Base-by-base conservation (phyloP, 192 early-diverging fungal genomes). In the Rhizophagus clarus region DNA sequence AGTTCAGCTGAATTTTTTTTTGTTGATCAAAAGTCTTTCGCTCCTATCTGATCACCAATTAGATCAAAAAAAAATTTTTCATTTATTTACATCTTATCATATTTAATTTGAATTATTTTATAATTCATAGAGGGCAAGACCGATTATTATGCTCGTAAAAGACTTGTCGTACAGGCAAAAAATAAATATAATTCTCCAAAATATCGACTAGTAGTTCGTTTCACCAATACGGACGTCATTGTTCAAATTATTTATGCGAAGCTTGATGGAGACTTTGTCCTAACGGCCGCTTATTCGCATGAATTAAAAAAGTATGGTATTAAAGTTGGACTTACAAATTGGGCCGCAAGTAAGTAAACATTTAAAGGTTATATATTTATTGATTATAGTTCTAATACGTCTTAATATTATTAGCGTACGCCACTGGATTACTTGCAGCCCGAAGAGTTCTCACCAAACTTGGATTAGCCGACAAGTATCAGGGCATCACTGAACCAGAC, bases 161-260 rank as follows among this genome's bases (percentile, higher is more conserved):
- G 95, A 84, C 91, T 99, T 80, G 93, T 98, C n/a, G 90, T 93
- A 84, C 98, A 99, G 90, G 98, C 98, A 82, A 99, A 99, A 95
- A 97, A 98, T 95, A 99, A 98, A 92, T 99, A 99, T 96, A 99
- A 99, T 94, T 94, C 96, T 76, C 97, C 97, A 88, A 99, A 99
- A 94, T 99, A 98, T 95, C 93, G 98, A 85, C 88, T 99, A 83
- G 97, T 98, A 84, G 98, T 99, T 81, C 96, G 98, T 79, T 94
- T 99, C 95, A 98, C 98, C 92, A 98, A 98, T 96, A 92, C 89
- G 80, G 96, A 98, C 90, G 90, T 98, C 77, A 90, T 98, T 87
- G 93, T 92, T 91, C 98, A 99, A 90, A 91, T 99, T 81, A 91
- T 98, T 75, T 98, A 97, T 91, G 94, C 98, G 88, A 98, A 98